Base-by-base conservation (phyloP, 2,329 filamentous ascomycete species). In the Calonectria pseudoturangicola region DNA sequence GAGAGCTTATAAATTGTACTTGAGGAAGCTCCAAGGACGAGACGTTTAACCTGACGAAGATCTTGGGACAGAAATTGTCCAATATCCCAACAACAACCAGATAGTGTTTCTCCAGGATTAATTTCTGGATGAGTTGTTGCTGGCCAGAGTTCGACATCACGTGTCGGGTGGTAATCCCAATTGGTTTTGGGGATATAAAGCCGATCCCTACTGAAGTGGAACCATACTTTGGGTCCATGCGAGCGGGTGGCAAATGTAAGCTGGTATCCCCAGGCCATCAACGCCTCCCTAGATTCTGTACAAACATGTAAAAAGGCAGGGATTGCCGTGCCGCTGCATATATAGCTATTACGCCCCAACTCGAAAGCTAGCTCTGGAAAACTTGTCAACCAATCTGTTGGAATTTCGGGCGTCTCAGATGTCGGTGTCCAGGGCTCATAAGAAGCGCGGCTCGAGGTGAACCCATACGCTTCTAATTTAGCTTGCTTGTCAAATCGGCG, bases 321-420 rank as follows among this genome's bases (percentile, higher is more conserved):
- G 16, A 58, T 58, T 1, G 30, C 3, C 6, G 54, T 16, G 12
- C 25, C 33, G 33, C 54, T 58, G n/a, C 28, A 41, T 25, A 58
- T 15, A 58, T 58, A 41, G n/a, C 4, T 58, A 13, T 58, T 16
- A n/a, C 54, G 54, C 3, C 10, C 16, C 33, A 58, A 41, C 30
- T 58, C 33, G 10, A 58, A 58, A 8, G 54, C 54, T 12, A 41
- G 12, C 12, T 58, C 54, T 21, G 54, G 54, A 41, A 41, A 39
- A 7, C 5, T 4, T 21, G 21, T 33, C 33, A 58, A 3, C 54
- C 54, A 58, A 41, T 58, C 54, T 7, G 21, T 13, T 27, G 54
- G 54, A 16, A 58, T 58, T 58, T 58, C 54, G 1, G 54, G 54
- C 13, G 33, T 39, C 54, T 58, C 54, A 21, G 54, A 36, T 21